These are phyloP conservation scores for Termitomyces titanicus DNA, from an alignment of 768 basidiomycete genomes.

Conservation along the genomic window DNA sequence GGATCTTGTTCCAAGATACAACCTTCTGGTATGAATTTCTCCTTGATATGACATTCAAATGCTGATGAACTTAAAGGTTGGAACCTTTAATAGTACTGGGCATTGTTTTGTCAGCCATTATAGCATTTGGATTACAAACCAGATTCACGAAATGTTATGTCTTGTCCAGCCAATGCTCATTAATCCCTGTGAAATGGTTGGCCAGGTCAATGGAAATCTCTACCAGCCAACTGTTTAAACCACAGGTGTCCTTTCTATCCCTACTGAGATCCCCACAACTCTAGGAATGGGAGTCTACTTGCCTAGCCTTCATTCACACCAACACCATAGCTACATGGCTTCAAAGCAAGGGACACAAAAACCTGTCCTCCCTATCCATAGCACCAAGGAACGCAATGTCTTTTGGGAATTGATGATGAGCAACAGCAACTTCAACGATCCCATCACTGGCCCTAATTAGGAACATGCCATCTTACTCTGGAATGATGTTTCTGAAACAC, in stretches of 20 bases:
- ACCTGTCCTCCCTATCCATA: not conserved
- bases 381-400: not conserved
- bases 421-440: not conserved
- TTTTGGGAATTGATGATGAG: not conserved
- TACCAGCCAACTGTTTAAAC: constrained; percentile 1
- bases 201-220: not conserved
- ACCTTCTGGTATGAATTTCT: not conserved
- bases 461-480: not conserved
- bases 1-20: no score
- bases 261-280: not conserved
- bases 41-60: no score
- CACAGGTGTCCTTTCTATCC: constrained; percentile 4
- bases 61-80: constrained; percentile 17
- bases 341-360: not conserved
- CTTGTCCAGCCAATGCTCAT: not conserved
- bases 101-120: no score
- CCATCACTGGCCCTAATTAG: not conserved
- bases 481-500: not conserved
- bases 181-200: not conserved
- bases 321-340: not conserved
- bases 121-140: not conserved
- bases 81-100: constrained; percentile 20
- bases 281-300: not conserved
- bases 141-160: not conserved
- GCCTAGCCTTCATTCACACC: not conserved